Evolutionary conservation across 441 rosid species (phyloP).

Genomic region (Erysimum cheiri): DNA sequence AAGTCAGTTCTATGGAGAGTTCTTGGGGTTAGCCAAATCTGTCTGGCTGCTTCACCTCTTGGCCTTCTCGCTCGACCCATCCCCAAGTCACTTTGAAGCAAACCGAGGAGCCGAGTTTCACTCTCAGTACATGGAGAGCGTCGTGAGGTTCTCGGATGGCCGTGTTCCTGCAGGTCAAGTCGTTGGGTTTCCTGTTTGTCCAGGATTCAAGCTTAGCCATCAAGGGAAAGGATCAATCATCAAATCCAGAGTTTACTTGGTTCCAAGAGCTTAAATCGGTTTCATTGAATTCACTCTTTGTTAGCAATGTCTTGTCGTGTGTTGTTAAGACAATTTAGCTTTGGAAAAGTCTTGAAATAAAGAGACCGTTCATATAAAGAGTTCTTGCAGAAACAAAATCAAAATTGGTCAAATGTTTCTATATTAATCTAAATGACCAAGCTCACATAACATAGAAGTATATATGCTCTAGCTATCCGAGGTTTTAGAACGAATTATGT

Average conservation of each 20-base stretch:
- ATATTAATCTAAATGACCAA: constrained; percentile 29
- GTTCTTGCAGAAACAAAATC: constrained; percentile 2
- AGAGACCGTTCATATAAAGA: constrained; percentile 10
- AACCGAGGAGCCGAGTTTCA: constrained; percentile 88
- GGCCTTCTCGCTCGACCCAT: constrained; percentile 86
- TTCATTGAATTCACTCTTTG: constrained; percentile 20
- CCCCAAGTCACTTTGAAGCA: constrained; percentile 86
- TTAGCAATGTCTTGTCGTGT: constrained; percentile 27
- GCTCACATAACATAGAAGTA: constrained; percentile 27
- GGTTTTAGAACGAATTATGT: constrained; percentile 34
- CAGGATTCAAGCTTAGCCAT: constrained; percentile 88
- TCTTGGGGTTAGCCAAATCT: constrained; percentile 77
- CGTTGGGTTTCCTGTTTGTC: constrained; percentile 88
- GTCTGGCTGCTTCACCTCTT: constrained; percentile 93
- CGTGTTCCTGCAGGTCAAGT: constrained; percentile 75
- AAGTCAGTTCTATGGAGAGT: constrained; percentile 82
- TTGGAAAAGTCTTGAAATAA: constrained; percentile 22
- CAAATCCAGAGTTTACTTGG: constrained; percentile 84
- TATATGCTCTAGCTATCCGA: constrained; percentile 33
- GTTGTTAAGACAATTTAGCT: constrained; percentile 26
- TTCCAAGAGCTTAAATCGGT: constrained; percentile 55
- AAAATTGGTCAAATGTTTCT: constrained; percentile 27
- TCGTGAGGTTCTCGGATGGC: constrained; percentile 66
- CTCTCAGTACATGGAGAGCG: constrained; percentile 88
- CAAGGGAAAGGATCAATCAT: constrained; percentile 58